Conservation (phyloP, 2,329 filamentous ascomycete species). For the Alternaria gansuensis region DNA sequence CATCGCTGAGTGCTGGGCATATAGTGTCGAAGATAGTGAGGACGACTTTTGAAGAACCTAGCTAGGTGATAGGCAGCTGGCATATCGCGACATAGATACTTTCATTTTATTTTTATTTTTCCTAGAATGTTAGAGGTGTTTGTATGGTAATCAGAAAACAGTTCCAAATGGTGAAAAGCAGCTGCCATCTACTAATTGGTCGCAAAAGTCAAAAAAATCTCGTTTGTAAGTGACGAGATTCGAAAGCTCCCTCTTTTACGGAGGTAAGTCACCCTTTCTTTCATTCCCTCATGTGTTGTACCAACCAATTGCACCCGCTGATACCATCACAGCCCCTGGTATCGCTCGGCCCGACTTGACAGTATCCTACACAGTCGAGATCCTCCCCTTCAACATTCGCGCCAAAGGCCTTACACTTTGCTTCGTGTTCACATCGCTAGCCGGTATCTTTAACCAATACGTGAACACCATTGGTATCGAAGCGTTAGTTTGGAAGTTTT, state of each 20-base stretch:
- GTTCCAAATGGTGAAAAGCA: no score
- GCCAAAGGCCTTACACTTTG: constrained; percentile 51
- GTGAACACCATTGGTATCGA: constrained; percentile 59
- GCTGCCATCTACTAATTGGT: no score
- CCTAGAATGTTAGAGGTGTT: no score
- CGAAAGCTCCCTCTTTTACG: background rate
- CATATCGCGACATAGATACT: background rate
- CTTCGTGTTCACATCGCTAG: no score
- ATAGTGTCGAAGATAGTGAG: constrained; percentile 37
- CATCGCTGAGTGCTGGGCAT: constrained; percentile 35
- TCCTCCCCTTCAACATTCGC: constrained; percentile 59
- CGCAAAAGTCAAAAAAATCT: no score
- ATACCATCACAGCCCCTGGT: constrained; percentile 39
- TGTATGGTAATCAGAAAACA: no score
- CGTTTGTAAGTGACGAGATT: no score
- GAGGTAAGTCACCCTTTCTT: background rate
- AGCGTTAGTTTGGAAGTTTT: constrained; percentile 45
- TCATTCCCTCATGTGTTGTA: no score
- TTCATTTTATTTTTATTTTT: constrained; percentile 34
- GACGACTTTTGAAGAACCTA: constrained; percentile 21
- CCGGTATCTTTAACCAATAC: constrained; percentile 51
- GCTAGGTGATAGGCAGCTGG: background rate
- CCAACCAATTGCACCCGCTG: constrained; percentile 50
- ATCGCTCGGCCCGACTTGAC: constrained; percentile 60
- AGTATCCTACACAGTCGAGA: constrained; percentile 48